Percentiles rank a stretch among this genome's conserved stretches.
These are phyloP conservation scores for Macrolepiota albuminosa DNA, from an alignment of 768 basidiomycete genomes.

Conservation along the genomic window DNA sequence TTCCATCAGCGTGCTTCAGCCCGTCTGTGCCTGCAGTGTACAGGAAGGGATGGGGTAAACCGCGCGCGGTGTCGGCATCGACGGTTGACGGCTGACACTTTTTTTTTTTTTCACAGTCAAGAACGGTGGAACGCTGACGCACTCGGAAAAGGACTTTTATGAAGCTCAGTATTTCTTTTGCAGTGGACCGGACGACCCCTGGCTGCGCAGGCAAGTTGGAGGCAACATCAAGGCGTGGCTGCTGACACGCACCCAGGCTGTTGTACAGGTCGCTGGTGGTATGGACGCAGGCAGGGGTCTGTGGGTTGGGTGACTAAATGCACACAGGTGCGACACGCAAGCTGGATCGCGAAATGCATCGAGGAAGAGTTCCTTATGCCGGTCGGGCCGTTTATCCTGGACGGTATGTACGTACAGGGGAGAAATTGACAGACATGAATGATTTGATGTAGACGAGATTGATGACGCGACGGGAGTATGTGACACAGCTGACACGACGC, in stretches of 20 bases:
- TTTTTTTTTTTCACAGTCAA: constrained; percentile 17
- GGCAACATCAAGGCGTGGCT: no score
- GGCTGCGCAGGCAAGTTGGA: constrained; percentile 28
- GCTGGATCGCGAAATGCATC: constrained; percentile 32
- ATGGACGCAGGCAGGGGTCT: background rate
- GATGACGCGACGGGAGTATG: background rate
- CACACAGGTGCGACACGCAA: constrained; percentile 31
- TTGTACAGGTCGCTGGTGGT: constrained; percentile 26
- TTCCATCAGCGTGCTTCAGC: constrained; percentile 32
- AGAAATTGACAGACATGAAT: no score
- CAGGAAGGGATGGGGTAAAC: constrained; percentile 30
- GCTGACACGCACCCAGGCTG: constrained; percentile 15
- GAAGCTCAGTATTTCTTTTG: constrained; percentile 34
- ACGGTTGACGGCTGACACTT: no score
- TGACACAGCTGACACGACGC: background rate
- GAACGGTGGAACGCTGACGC: constrained; percentile 32
- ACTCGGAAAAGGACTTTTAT: constrained; percentile 28
- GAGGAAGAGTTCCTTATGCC: constrained; percentile 31
- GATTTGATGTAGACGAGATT: constrained; percentile 9
- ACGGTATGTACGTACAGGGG: constrained; percentile 18
- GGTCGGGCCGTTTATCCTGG: constrained; percentile 31
- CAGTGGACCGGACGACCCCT: constrained; percentile 29
- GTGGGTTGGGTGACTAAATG: no score
- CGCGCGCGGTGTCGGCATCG: background rate
- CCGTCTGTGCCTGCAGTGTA: constrained; percentile 25